Evolutionary conservation across 2,329 filamentous ascomycete species (phyloP).

Genomic region (Hypoxylon sp.): DNA sequence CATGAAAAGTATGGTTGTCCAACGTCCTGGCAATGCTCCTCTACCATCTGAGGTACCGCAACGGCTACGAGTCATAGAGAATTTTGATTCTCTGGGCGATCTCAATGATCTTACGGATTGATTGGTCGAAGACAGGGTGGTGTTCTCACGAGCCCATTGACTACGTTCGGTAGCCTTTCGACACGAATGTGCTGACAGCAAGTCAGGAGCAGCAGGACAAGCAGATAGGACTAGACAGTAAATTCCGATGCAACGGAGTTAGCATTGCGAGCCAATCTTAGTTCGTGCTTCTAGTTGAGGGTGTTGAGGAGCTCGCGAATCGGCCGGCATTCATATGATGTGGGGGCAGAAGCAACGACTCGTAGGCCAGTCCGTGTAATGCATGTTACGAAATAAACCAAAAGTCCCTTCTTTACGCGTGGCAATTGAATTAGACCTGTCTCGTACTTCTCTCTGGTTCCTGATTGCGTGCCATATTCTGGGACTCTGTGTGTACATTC

Average conservation of each 20-base stretch:
- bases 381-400: conserved; percentile 22
- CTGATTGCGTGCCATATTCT: conserved; percentile 9
- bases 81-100: conserved; percentile 41
- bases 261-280: conserved; percentile 27
- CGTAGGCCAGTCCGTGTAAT: conserved; percentile 15
- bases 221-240: conserved; percentile 16
- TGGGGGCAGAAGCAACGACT: conserved; percentile 19
- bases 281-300: conserved; percentile 13
- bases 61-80: conserved; percentile 43
- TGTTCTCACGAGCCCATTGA: conserved; percentile 1
- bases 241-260: conserved; percentile 18
- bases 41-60: conserved; percentile 60
- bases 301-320: conserved; percentile 25
- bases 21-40: conserved; percentile 74
- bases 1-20: conserved; percentile 69
- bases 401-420: conserved; percentile 7
- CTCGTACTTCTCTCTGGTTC: conserved; percentile 6
- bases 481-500: neutral
- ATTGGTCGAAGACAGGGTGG: conserved; percentile 22
- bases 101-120: conserved; percentile 27
- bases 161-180: conserved; percentile 2
- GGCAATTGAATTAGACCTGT: conserved; percentile 1
- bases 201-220: conserved; percentile 1
- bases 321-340: conserved; percentile 24
- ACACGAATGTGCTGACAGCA: conserved; percentile 13